Conservation (phyloP, 306 rosid species). For the Quercus suber region DNA sequence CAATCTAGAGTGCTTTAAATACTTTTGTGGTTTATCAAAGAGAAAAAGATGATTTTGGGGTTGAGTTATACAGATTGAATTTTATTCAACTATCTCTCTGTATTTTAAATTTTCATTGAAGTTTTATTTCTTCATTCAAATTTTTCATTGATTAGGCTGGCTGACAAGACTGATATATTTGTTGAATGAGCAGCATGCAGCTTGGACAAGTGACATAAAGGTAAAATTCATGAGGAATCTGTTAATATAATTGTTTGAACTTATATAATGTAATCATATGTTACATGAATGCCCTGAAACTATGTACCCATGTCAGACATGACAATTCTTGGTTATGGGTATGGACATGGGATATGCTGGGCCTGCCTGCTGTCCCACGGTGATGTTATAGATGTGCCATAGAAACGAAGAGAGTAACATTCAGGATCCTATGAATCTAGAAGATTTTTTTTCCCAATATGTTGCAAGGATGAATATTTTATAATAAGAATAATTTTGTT, state of each 20-base stretch:
- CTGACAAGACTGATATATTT: constrained; percentile 85
- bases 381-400: neutral
- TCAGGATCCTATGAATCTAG: constrained; percentile 4
- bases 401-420: constrained; percentile 4
- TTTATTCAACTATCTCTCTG: constrained; percentile 17
- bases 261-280: constrained; percentile 4
- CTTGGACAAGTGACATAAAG: constrained; percentile 56
- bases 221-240: constrained; percentile 42
- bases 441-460: neutral
- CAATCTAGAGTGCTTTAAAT: neutral
- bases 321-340: neutral
- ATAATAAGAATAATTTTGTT: neutral
- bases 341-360: constrained; percentile 13
- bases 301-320: neutral
- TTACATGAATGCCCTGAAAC: neutral
- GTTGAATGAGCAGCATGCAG: constrained; percentile 89
- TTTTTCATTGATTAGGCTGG: constrained; percentile 86
- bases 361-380: constrained; percentile 5
- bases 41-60: constrained; percentile 8
- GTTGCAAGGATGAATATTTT: neutral
- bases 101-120: constrained; percentile 36
- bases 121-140: constrained; percentile 57
- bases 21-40: neutral
- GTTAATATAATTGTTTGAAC: constrained; percentile 10
- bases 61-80: neutral